Conservation (phyloP, 805 yeast species). For the Barnettozyma californica region DNA sequence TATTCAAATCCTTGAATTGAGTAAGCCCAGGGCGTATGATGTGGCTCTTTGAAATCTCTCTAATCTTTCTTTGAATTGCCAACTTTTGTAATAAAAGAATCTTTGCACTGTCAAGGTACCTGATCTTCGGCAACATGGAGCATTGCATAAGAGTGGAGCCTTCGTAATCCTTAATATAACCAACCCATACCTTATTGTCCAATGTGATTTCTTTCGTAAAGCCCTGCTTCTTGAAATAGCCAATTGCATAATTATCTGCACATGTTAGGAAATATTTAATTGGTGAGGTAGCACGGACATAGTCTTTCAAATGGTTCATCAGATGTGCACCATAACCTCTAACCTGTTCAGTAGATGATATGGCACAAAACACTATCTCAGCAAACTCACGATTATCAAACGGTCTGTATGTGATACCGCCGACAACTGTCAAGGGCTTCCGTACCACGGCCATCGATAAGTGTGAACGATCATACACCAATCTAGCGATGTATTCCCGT, state of each 20-base stretch:
- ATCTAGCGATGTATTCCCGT: slow-evolving; percentile 87
- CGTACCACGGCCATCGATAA: slow-evolving; percentile 93
- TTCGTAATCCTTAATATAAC: slow-evolving; percentile 96
- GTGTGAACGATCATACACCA: slow-evolving; percentile 92
- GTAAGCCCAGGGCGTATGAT: slow-evolving; percentile 77
- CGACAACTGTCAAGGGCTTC: slow-evolving; percentile 91
- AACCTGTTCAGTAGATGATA: slow-evolving; percentile 95
- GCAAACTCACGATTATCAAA: slow-evolving; percentile 89
- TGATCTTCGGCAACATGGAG: slow-evolving; percentile 79
- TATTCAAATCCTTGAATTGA: slow-evolving; percentile 49
- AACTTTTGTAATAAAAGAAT: slow-evolving; percentile 85
- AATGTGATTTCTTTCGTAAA: slow-evolving; percentile 91
- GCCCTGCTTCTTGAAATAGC: slow-evolving; percentile 97
- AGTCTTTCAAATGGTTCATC: slow-evolving; percentile 96
- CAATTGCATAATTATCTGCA: slow-evolving; percentile 98
- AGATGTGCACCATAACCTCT: slow-evolving; percentile 98
- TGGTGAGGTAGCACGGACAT: slow-evolving; percentile 82
- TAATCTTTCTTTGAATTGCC: slow-evolving; percentile 79
- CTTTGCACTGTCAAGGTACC: slow-evolving; percentile 86
- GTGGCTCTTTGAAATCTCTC: slow-evolving; percentile 73
- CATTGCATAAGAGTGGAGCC: slow-evolving; percentile 99
- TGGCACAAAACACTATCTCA: slow-evolving; percentile 97
- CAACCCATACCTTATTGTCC: slow-evolving; percentile 90
- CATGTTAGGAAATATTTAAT: slow-evolving; percentile 86
- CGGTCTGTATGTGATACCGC: slow-evolving; percentile 96